Evolutionary conservation across 768 basidiomycete species (phyloP).

Genomic region (Mycena rosella): DNA sequence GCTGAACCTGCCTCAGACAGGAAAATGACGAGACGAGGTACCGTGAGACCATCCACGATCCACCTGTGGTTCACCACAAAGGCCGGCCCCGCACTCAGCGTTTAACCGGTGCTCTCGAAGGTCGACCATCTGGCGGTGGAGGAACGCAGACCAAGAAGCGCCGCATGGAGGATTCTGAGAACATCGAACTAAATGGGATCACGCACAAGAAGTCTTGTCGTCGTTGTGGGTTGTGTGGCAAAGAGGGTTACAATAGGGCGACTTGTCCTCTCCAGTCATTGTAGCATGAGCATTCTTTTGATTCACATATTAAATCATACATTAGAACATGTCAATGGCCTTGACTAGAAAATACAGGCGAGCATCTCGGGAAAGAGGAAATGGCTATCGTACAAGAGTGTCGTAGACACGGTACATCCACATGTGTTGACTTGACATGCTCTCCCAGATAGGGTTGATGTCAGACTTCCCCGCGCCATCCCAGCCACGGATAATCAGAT

Average conservation of each 20-base stretch:
- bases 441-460: too few species aligned
- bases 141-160: background rate
- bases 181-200: background rate
- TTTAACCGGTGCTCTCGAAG: conserved; percentile 1
- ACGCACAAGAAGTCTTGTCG: background rate
- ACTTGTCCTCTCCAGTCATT: conserved; percentile 25
- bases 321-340: background rate
- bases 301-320: background rate
- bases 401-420: too few species aligned
- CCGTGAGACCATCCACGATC: conserved; percentile 2
- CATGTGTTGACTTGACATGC: too few species aligned
- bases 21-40: background rate
- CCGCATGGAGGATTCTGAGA: conserved; percentile 28
- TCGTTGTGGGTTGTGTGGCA: conserved; percentile 33
- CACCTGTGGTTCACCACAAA: background rate
- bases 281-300: background rate
- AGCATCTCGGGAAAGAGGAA: too few species aligned
- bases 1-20: background rate
- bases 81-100: conserved; percentile 1
- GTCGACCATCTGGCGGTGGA: conserved; percentile 1
- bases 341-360: too few species aligned
- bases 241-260: conserved; percentile 35
- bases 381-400: too few species aligned
- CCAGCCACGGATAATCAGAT: too few species aligned
- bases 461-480: too few species aligned